These are phyloP conservation scores for Lachancea cidri DNA, from an alignment of 805 yeast species.

Conservation along the genomic window DNA sequence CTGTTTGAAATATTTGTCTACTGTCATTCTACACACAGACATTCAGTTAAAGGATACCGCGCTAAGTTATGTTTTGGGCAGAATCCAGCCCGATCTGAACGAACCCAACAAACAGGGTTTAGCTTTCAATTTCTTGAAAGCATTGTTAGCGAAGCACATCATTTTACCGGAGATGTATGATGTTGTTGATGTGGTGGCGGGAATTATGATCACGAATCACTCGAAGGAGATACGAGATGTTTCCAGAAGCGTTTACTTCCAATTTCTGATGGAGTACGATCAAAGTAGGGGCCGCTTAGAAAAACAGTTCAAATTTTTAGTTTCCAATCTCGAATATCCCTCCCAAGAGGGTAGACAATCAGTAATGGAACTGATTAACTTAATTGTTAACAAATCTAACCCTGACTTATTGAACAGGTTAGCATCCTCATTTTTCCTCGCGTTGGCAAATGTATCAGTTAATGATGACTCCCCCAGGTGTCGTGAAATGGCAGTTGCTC, in stretches of 20 bases:
- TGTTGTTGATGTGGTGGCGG: conserved; percentile 71
- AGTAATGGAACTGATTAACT: conserved; percentile 78
- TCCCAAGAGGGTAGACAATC: conserved; percentile 84
- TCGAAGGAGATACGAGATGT: conserved; percentile 75
- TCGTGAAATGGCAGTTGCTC: conserved; percentile 72
- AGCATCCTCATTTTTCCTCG: conserved; percentile 75
- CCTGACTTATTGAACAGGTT: conserved; percentile 53
- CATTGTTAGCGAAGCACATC: conserved; percentile 68
- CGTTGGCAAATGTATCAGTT: conserved; percentile 68
- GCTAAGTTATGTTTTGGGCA: conserved; percentile 62
- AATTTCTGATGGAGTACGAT: conserved; percentile 89
- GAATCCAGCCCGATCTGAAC: conserved; percentile 79
- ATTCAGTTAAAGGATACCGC: conserved; percentile 65
- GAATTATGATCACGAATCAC: conserved; percentile 87
- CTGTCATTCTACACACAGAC: conserved; percentile 65
- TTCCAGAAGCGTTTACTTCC: conserved; percentile 76
- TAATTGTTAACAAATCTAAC: conserved; percentile 62
- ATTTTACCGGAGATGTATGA: conserved; percentile 88
- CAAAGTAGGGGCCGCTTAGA: conserved; percentile 84
- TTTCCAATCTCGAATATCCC: conserved; percentile 76
- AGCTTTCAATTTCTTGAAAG: conserved; percentile 77
- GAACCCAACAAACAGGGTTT: conserved; percentile 86
- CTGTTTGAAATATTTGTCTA: conserved; percentile 66
- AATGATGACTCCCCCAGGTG: conserved; percentile 76
- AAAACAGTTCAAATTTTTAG: conserved; percentile 74